Evolutionary conservation across 371 early-diverging fungal species (phyloP).

Genomic region (Sporodiniella umbellata): DNA sequence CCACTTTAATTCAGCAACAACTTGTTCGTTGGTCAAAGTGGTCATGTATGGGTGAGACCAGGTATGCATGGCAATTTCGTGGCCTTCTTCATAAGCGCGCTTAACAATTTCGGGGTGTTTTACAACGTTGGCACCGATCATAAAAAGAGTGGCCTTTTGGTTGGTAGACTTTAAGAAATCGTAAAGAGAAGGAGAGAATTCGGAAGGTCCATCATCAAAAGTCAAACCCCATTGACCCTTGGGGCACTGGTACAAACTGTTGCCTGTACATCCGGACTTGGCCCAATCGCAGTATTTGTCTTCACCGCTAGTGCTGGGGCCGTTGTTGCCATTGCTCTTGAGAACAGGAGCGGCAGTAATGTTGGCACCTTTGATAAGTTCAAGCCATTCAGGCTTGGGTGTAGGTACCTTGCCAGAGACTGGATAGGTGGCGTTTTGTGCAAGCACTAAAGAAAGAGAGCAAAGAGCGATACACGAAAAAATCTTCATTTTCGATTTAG

Average conservation of each 20-base stretch:
- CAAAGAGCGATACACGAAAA: neutral
- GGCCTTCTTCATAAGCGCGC: slow-evolving; percentile 47
- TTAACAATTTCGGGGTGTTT: slow-evolving; percentile 49
- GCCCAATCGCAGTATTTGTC: slow-evolving; percentile 60
- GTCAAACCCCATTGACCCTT: slow-evolving; percentile 60
- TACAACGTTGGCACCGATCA: slow-evolving; percentile 56
- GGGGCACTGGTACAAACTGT: slow-evolving; percentile 49
- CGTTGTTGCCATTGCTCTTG: slow-evolving; percentile 15
- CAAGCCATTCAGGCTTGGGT: slow-evolving; percentile 44
- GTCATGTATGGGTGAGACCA: slow-evolving; percentile 65
- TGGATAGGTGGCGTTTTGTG: slow-evolving; percentile 25
- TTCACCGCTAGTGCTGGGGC: slow-evolving; percentile 10
- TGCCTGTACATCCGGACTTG: slow-evolving; percentile 45
- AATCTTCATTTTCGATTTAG: neutral
- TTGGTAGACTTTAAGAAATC: slow-evolving; percentile 50
- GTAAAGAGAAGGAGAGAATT: slow-evolving; percentile 39
- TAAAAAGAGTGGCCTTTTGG: slow-evolving; percentile 60
- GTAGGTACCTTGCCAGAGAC: slow-evolving; percentile 18
- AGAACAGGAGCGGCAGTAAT: slow-evolving; percentile 38
- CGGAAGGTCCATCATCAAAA: slow-evolving; percentile 63
- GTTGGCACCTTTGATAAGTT: slow-evolving; percentile 27
- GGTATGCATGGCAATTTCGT: slow-evolving; percentile 50
- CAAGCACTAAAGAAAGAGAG: neutral
- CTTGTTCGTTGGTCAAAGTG: slow-evolving; percentile 56
- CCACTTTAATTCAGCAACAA: slow-evolving; percentile 73